These are phyloP conservation scores for Eremothecium cymbalariae DNA, from an alignment of 1,139 yeast species.

Conservation along the genomic window DNA sequence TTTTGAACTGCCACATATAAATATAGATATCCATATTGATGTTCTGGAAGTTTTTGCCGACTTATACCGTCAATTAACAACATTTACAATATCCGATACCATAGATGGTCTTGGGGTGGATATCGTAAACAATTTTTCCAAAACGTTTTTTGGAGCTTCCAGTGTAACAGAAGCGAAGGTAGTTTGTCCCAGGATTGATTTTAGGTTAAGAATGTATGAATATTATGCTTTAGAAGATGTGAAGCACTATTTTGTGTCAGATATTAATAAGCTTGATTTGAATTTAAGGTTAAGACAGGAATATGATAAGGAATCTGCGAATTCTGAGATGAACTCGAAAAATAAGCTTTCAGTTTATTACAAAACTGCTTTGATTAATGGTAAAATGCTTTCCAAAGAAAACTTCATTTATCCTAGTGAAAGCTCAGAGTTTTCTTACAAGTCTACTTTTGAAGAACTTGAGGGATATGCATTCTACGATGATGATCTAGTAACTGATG, in stretches of 20 bases:
- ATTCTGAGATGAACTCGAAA: too few relatives aligned
- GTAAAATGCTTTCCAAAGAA: too few relatives aligned
- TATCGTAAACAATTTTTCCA: conserved; percentile 36
- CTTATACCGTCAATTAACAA: conserved; percentile 12
- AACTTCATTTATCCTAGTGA: too few relatives aligned
- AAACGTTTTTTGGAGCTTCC: neutral
- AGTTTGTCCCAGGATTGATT: neutral
- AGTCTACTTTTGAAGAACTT: neutral
- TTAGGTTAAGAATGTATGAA: neutral
- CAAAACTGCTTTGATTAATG: neutral
- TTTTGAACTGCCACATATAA: conserved; percentile 43
- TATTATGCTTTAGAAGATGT: too few relatives aligned
- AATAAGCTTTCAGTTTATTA: too few relatives aligned
- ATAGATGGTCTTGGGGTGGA: conserved; percentile 61
- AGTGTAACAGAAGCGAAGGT: neutral
- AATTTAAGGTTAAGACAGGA: too few relatives aligned
- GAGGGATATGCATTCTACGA: conserved; percentile 2
- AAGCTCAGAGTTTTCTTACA: too few relatives aligned
- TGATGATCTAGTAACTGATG: neutral
- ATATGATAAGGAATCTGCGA: too few relatives aligned
- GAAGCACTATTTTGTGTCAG: too few relatives aligned
- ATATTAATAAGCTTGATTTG: too few relatives aligned
- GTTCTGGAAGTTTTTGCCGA: conserved; percentile 7
- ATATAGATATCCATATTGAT: conserved; percentile 9
- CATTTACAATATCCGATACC: conserved; percentile 31